Base-by-base conservation (phyloP, 1,139 yeast genomes). In the Candida albicans region DNA sequence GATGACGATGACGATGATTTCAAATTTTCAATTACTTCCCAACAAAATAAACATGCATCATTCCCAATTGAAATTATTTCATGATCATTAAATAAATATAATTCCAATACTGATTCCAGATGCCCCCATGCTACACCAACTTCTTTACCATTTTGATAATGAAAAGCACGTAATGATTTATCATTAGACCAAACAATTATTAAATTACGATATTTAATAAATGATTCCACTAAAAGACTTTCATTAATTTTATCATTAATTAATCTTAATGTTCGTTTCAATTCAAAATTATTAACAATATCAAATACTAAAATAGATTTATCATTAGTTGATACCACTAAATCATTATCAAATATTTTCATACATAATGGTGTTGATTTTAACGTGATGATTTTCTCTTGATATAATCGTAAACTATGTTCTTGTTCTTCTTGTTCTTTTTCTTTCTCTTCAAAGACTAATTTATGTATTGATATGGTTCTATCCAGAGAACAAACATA, bases 111-210 rank as follows among this genome's bases (percentile, higher is more conserved):
- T 1, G 75, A 62, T 38, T 82, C 88, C 51, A 84, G 79, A 52
- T 83, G 89, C 0, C 87, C 91, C 85, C 86, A 84, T 33, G 69
- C 76, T 0, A 74, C 67, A 10, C 77, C 70, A 10, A 79, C 38
- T 8, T 70, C 69, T 37, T 62, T 70, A 0, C 84, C 86, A 4
- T 67, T 65, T 0, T 54, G 45, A 47, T 71, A 75, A 35, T 69
- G 68, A 53, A 76, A 81, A 1, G 72, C 56, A 25, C 87, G 62
- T 4, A 84, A 60, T 18, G 87, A 77, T 56, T 79, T 81, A 56
- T 84, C 89, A 0, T 77, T 59, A 1, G 83, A 65, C 50, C 49
- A 46, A 1, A 75, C 79, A 3, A 76, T 61, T 2, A 79, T 54
- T 11, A 60, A 48, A 12, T 61, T 52, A 4, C 62, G 57, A 4